Percentiles rank a stretch among this genome's conserved stretches.
Conservation (phyloP, 2,329 filamentous ascomycete genomes). For the Cladosporium sp. region DNA sequence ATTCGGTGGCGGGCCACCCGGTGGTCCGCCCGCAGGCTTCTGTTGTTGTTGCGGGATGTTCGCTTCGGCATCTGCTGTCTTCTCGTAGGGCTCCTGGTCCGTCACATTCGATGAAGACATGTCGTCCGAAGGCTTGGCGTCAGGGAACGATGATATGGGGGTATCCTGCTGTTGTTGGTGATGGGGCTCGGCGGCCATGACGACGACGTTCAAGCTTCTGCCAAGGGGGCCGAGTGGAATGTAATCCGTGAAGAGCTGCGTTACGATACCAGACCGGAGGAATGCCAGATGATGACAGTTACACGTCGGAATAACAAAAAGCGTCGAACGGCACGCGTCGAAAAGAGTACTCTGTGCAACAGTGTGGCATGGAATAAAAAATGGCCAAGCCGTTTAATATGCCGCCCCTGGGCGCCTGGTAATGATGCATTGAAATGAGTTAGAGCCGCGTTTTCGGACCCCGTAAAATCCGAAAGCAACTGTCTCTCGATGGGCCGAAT, state of each 20-base stretch:
- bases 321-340: not conserved
- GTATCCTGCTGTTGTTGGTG: slow-evolving; percentile 1
- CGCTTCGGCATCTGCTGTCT: slow-evolving; percentile 14
- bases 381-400: slow-evolving; percentile 6
- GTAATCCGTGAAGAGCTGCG: not conserved
- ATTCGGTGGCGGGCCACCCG: slow-evolving; percentile 39
- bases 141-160: not conserved
- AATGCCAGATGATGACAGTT: not conserved
- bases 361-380: not conserved
- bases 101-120: slow-evolving; percentile 10
- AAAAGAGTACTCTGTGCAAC: not conserved
- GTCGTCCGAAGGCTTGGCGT: slow-evolving; percentile 10
- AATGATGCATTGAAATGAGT: slow-evolving; percentile 4
- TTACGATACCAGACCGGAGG: not conserved
- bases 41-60: slow-evolving; percentile 9
- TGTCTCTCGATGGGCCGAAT: not conserved
- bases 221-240: slow-evolving; percentile 2
- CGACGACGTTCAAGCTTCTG: slow-evolving; percentile 9
- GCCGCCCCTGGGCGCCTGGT: not conserved
- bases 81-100: slow-evolving; percentile 6
- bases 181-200: not conserved
- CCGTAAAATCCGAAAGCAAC: not conserved
- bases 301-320: not conserved
- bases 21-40: slow-evolving; percentile 20
- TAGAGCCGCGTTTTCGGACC: slow-evolving; percentile 3